phyloP scores from a whole-genome alignment of 805 yeast genomes.

The Cyberlindnera xylosilytica region DNA sequence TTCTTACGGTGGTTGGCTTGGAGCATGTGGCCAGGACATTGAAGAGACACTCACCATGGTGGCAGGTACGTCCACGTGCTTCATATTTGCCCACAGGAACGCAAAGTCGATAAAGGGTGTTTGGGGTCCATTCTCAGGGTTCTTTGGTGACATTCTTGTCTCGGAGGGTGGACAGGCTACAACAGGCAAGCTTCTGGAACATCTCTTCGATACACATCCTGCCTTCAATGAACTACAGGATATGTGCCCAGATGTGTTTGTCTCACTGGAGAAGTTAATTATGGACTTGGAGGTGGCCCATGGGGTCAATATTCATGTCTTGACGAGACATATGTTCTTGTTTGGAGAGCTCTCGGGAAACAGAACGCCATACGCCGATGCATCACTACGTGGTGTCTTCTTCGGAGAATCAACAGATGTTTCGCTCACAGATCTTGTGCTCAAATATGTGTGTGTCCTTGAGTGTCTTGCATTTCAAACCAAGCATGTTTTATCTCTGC shows the following conservation, averaged over 20 bases:
- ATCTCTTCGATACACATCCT: constrained; percentile 42
- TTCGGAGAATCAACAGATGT: constrained; percentile 44
- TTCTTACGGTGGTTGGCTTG: constrained; percentile 55
- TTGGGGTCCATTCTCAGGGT: constrained; percentile 58
- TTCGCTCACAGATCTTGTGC: constrained; percentile 33
- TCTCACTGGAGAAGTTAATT: constrained; percentile 23
- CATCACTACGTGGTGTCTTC: constrained; percentile 44
- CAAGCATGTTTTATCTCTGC: constrained; percentile 35
- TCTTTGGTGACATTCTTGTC: constrained; percentile 31
- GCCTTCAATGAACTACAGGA: constrained; percentile 21
- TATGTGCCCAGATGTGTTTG: constrained; percentile 19
- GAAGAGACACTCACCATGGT: constrained; percentile 41
- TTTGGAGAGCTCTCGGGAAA: constrained; percentile 60
- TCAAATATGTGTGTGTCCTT: constrained; percentile 42
- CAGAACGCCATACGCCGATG: constrained; percentile 53
- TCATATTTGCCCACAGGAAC: constrained; percentile 31
- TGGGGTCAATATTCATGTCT: constrained; percentile 24
- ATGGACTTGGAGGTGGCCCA: constrained; percentile 12
- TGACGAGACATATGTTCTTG: constrained; percentile 37
- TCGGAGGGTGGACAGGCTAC: constrained; percentile 60
- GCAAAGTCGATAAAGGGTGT: constrained; percentile 37
- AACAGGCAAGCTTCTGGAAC: constrained; percentile 51
- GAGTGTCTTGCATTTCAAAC: constrained; percentile 55
- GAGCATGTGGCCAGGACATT: constrained; percentile 30
- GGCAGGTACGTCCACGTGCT: constrained; percentile 66